These are phyloP conservation scores for Hypoxylon cercidicola DNA, from an alignment of 495 filamentous ascomycete genomes.

Conservation along the genomic window DNA sequence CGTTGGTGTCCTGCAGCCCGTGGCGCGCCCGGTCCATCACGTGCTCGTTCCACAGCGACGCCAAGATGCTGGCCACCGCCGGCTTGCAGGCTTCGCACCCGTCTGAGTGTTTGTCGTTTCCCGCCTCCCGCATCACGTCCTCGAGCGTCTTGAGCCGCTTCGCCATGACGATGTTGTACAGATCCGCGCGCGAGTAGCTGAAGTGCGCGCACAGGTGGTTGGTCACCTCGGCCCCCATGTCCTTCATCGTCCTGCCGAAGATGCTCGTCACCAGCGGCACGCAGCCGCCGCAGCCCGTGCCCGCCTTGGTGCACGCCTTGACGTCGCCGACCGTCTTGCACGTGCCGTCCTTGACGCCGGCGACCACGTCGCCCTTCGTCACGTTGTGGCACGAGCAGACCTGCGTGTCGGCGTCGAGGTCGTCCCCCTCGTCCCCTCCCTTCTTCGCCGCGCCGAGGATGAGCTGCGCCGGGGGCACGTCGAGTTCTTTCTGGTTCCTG, in stretches of 20 bases:
- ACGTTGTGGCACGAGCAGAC: conserved; percentile 98
- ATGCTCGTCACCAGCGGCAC: conserved; percentile 92
- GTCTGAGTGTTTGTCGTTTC: conserved; percentile 76
- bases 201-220: conserved; percentile 92
- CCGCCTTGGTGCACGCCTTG: conserved; percentile 94
- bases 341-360: conserved; percentile 78
- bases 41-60: conserved; percentile 86
- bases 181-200: conserved; percentile 83
- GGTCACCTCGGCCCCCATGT: conserved; percentile 89
- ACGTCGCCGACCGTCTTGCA: conserved; percentile 89
- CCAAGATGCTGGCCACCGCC: conserved; percentile 82
- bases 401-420: conserved; percentile 81
- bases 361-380: conserved; percentile 83
- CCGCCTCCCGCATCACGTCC: conserved; percentile 85
- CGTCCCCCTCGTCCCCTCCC: conserved; percentile 71
- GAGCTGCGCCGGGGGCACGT: conserved; percentile 86
- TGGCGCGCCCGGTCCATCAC: conserved; percentile 79
- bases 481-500: conserved; percentile 84
- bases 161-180: conserved; percentile 89
- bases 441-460: conserved; percentile 84
- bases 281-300: conserved; percentile 93
- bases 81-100: conserved; percentile 96
- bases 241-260: conserved; percentile 91
- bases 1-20: conserved; percentile 94
- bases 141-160: conserved; percentile 79